Evolutionary conservation across 2,329 filamentous ascomycete genomes (phyloP).

Genomic region (Fusarium mexicanum): DNA sequence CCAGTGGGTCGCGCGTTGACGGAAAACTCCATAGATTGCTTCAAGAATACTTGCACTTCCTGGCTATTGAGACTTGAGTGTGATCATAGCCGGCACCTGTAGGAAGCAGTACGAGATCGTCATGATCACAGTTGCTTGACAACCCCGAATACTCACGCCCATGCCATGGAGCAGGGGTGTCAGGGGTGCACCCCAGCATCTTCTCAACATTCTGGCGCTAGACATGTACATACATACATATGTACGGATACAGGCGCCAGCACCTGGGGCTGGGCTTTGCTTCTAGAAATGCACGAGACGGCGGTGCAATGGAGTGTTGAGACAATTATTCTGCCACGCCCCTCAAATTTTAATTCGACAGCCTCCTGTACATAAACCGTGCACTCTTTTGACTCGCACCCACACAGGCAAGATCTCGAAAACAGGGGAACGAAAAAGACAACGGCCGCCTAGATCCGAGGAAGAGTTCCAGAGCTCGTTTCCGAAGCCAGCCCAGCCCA

Average conservation of each 20-base stretch:
- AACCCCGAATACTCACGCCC: neutral
- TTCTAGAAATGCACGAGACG: neutral
- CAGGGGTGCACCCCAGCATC: neutral
- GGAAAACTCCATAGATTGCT: neutral
- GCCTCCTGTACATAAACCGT: neutral
- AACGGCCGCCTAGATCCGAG: neutral
- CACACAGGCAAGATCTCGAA: neutral
- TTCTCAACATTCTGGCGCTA: neutral
- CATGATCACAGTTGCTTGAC: neutral
- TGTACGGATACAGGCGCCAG: neutral
- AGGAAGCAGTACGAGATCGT: neutral
- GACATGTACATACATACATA: too few species aligned
- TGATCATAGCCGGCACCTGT: neutral
- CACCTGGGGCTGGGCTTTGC: neutral
- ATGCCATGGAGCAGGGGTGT: neutral
- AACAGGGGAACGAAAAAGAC: neutral
- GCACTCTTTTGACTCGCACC: neutral
- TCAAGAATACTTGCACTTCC: neutral
- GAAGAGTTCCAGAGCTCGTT: neutral
- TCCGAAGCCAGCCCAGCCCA: neutral
- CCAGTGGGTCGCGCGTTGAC: neutral
- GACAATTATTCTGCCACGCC: neutral
- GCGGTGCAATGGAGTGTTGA: neutral
- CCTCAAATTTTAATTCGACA: neutral
- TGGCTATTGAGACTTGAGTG: neutral